Conservation (phyloP, 352 stramenopile species). For the Thalassiosira mediterranea region DNA sequence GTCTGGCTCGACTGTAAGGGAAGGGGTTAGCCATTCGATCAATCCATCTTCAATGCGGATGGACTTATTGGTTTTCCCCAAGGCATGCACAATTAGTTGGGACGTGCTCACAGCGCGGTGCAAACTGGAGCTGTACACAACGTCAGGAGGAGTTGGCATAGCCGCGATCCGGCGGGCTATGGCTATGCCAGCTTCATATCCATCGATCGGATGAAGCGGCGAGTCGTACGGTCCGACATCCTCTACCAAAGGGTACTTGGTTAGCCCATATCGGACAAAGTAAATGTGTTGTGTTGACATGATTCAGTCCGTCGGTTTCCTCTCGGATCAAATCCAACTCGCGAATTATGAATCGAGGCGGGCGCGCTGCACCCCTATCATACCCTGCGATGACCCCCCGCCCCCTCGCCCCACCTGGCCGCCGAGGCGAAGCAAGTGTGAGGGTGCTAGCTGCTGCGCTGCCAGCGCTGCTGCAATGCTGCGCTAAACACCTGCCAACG, state of each 20-base stretch:
- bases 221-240: slow-evolving; percentile 51
- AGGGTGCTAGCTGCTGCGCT: too few relatives aligned
- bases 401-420: too few relatives aligned
- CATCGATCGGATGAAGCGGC: slow-evolving; percentile 59
- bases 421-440: too few relatives aligned
- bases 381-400: too few relatives aligned
- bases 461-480: too few relatives aligned
- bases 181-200: slow-evolving; percentile 56
- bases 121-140: slow-evolving; percentile 65
- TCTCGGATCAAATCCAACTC: too few relatives aligned
- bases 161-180: slow-evolving; percentile 58
- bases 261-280: slow-evolving; percentile 68
- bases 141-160: slow-evolving; percentile 26
- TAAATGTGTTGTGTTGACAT: slow-evolving; percentile 55
- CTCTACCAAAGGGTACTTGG: slow-evolving; percentile 62
- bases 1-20: slow-evolving; percentile 55
- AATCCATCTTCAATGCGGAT: slow-evolving; percentile 70
- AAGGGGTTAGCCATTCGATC: slow-evolving; percentile 74
- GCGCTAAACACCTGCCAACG: too few relatives aligned
- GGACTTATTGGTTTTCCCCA: slow-evolving; percentile 41
- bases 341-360: too few relatives aligned
- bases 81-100: slow-evolving; percentile 56
- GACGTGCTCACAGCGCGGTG: slow-evolving; percentile 61
- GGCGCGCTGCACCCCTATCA: too few relatives aligned
- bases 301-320: too few relatives aligned